Conservation (phyloP, 78 protist genomes). For the Thecamonas trahens region DNA sequence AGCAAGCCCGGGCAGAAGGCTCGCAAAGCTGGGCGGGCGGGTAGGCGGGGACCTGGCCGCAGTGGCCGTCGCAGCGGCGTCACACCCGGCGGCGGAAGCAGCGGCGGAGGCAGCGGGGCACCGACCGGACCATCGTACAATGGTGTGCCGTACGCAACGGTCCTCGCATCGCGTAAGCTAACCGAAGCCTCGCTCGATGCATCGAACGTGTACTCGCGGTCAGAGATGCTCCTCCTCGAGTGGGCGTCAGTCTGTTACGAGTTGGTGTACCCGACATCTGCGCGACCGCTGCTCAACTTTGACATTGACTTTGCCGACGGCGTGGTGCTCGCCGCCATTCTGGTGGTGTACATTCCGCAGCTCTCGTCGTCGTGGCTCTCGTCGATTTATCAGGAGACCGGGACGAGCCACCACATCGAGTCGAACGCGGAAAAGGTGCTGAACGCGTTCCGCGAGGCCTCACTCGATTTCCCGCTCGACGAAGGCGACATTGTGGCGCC, state of each 20-base stretch:
- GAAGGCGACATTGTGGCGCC: not conserved
- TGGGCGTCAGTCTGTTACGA: conserved; percentile 13
- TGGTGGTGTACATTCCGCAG: conserved; percentile 23
- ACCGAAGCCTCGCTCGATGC: too few species aligned
- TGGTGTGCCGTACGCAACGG: too few species aligned
- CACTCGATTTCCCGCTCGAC: not conserved
- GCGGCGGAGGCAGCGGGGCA: too few species aligned
- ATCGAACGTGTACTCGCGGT: conserved; percentile 1
- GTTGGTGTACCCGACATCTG: too few species aligned
- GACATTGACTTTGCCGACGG: conserved; percentile 21
- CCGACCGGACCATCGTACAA: too few species aligned
- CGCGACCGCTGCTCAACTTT: too few species aligned
- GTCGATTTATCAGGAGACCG: not conserved
- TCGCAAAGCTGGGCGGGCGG: too few species aligned
- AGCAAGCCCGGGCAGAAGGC: too few species aligned
- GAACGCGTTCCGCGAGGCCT: not conserved
- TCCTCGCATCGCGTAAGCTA: too few species aligned
- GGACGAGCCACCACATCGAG: not conserved
- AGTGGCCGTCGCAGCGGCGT: too few species aligned
- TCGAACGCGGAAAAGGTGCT: not conserved
- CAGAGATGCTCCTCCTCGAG: conserved; percentile 16
- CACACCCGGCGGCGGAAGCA: too few species aligned
- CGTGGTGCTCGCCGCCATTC: conserved; percentile 6
- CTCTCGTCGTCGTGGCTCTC: not conserved
- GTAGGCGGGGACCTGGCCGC: too few species aligned